Base-by-base conservation (phyloP, 2,329 filamentous ascomycete genomes). In the Colletotrichum incanum region DNA sequence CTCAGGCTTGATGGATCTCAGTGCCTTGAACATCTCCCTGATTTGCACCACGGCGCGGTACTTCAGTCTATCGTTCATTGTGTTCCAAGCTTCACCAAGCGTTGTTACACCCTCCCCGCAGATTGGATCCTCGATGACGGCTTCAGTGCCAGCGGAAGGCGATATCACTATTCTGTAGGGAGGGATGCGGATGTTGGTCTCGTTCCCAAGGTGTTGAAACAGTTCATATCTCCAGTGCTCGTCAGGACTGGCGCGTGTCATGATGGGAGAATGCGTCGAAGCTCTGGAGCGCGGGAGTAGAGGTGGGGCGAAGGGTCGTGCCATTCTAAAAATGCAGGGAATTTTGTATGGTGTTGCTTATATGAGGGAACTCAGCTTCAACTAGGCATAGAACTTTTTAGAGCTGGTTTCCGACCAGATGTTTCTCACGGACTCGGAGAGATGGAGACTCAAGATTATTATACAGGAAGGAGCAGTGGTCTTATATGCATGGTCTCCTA, bases 381-480 rank as follows among this genome's bases (percentile, higher is more conserved):
- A 18, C 2, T 3, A 37, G 20, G 6, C 12, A 23, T 14, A 34
- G 5, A 16, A 2, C 6, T 6, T n/a, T 14, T 12, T 14, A 12
- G 11, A 3, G 1, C 5, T 9, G 3, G 6, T 1, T 41, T 6
- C n/a, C 37, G 31, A 4, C 14, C 1, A 20, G 14, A 1, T 41
- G 2, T 18, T 5, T 5, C 5, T 14, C 5, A 5, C 12, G 8
- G 7, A 34, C 26, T 34, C 3, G 4, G 4, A 12, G 28, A 34
- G 16, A 16, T 34, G n/a, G 11, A 18, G 28, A 55, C 18, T 11
- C 9, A 8, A 11, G 5, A n/a, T 34, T 34, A 5, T 18, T 5
- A 3, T 18, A 2, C 28, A n/a, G 28, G 28, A 34, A n/a, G 50
- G 11, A 54, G 28, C 28, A 34, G 20, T 9, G 7, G 28, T 9